Evolutionary conservation across 495 filamentous ascomycete species (phyloP), one percentile per base, ranked within the genome.

Genomic region (Thermochaetoides thermophila): DNA sequence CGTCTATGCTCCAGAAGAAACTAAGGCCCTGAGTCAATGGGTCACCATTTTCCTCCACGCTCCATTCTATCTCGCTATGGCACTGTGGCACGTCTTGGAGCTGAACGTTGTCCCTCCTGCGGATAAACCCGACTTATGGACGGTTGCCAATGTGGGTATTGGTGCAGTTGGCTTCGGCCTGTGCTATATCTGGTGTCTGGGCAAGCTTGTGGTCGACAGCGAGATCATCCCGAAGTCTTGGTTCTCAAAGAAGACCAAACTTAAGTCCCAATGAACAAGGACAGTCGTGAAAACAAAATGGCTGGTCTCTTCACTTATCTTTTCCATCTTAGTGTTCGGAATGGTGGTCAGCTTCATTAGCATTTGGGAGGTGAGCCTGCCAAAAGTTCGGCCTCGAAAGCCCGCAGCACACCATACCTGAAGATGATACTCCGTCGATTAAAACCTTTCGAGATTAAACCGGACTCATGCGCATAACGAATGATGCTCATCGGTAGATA

Each of bases 101-200:
- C 59, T 63, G 5, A 71, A 70, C 40, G 48, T 87, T 1, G 39
- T 55, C 14, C 73, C 81, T 2, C 85, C 85, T 4, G 44, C 63
- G 2, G 63, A 63, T 19, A 93, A 87, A 49, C 89, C 89, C 9
- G 89, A 97, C 61, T 53, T 97, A 7, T 96, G 85, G 84, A 76
- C 86, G 6, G 91, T 97, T 1, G 57, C 74, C 8, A 96, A 96
- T 44, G 86, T 84, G 3, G 67, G 82, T 15, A 59, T 96, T 7
- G 89, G 87, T 5, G 79, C 79, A 17, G 78, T 68, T 7, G 87
- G 84, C 2, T 97, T 95, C 48, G 72, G 72, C 0, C 55, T 92
- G 15, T 86, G 83, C 46, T 94, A 92, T 54, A 50, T 87, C 4
- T 96, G 91, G 91, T 92, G 83, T 46, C 53, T 84, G 32, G 76